Evolutionary conservation across 768 basidiomycete species (phyloP).

Genomic region (Pisolithus microcarpus): DNA sequence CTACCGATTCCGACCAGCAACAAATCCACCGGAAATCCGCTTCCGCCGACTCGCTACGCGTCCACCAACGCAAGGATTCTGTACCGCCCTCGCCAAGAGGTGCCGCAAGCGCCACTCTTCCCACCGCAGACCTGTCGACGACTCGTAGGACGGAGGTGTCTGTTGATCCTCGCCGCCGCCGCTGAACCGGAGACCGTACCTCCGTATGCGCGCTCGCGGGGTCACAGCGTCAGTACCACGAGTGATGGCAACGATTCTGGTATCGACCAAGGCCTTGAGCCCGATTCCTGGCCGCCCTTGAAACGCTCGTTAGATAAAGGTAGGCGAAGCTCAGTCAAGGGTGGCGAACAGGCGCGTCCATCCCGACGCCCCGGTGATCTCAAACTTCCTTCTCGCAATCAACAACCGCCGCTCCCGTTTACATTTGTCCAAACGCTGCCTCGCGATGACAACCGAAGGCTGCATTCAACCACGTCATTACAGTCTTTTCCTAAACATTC

Average conservation of each 20-base stretch:
- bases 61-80: conserved; percentile 33
- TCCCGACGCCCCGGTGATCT: conserved; percentile 51
- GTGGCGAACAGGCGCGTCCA: conserved; percentile 35
- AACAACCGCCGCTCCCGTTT: conserved; percentile 30
- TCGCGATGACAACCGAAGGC: conserved; percentile 33
- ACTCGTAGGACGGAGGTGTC: conserved; percentile 22
- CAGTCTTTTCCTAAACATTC: conserved; percentile 30
- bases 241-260: conserved; percentile 35
- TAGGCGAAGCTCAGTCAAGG: conserved; percentile 43
- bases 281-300: conserved; percentile 44
- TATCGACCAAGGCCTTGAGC: conserved; percentile 41
- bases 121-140: conserved; percentile 30
- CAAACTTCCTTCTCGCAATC: conserved; percentile 52
- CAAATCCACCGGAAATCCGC: conserved; percentile 59
- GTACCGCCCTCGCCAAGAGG: conserved; percentile 29
- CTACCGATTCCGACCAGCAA: conserved; percentile 20
- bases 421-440: conserved; percentile 32
- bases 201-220: conserved; percentile 43
- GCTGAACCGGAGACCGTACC: conserved; percentile 21
- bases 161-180: conserved; percentile 19
- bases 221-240: conserved; percentile 47
- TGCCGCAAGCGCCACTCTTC: conserved; percentile 31
- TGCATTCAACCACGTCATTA: conserved; percentile 33
- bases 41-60: conserved; percentile 71
- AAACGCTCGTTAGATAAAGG: conserved; percentile 36